Base-by-base conservation (phyloP, 208 protist genomes). In the Trichomonas vaginalis region DNA sequence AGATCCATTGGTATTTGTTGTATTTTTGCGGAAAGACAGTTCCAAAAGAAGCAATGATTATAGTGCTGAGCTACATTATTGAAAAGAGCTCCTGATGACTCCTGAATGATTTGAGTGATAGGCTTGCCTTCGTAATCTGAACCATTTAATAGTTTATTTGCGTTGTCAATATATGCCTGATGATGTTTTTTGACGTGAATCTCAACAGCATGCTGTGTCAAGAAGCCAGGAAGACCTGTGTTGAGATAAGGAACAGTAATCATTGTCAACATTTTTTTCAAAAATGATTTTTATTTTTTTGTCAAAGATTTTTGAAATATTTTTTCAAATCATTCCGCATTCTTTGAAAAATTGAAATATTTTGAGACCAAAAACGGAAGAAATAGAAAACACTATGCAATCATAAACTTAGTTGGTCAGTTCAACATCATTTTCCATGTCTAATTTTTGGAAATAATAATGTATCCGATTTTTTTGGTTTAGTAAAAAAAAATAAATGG, bases 41-140 rank as follows among this genome's bases (percentile, higher is more conserved):
- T 45, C 82, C 82, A 88, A 47, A 88, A 88, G 82, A 88, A 88
- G 37, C 82, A 45, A 48, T 88, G 82, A 47, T 88, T 88, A 23
- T 88, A 88, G 37, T 88, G 82, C 48, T 88, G 82, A 35, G 82
- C 82, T 15, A 88, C 40, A 88, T 88, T 88, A 48, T 88, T 88
- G 40, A 88, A 88, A 47, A 88, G 2, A 32, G 82, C 0, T 35
- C 82, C 82, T 47, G 40, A 47, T 14, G 40, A 45, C 17, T 45
- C 48, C 37, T 88, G 35, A 48, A 88, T 48, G 27, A 88, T 88
- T 48, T 88, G 12, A 47, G 46, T 40, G 32, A 88, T 88, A 0
- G 82, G 3, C 48, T 45, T 88, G 17, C 40, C 40, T 45, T 88
- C 82, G 40, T 48, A 48, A 10, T 88, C 82, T n/a, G 40, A 48